phyloP scores from a whole-genome alignment of 2,329 filamentous ascomycete species.

The Neurospora crassa region DNA sequence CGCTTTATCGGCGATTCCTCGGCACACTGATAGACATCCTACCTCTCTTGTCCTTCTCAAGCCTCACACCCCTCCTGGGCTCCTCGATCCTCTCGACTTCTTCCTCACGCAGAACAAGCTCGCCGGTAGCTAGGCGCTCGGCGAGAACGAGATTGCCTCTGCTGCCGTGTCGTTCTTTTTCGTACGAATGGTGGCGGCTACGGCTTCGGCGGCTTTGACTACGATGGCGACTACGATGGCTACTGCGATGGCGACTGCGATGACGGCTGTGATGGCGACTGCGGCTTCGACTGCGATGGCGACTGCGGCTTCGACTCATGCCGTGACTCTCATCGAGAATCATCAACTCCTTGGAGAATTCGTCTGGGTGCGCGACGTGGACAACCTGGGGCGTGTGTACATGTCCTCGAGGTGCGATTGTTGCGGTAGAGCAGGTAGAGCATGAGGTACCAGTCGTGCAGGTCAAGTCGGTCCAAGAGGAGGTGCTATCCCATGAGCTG shows the following conservation, averaged over 20 bases:
- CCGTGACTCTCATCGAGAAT: background rate
- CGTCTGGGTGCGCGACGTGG: conserved; percentile 28
- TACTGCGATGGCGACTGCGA: conserved; percentile 22
- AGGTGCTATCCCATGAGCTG: conserved; percentile 18
- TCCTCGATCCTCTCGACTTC: conserved; percentile 46
- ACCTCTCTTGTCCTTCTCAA: conserved; percentile 93
- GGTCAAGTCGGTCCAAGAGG: conserved; percentile 25
- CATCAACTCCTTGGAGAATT: conserved; percentile 19
- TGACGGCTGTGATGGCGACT: conserved; percentile 12
- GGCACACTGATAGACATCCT: conserved; percentile 81
- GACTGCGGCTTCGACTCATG: conserved; percentile 24
- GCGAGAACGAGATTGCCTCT: conserved; percentile 46
- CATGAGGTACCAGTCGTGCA: conserved; percentile 16
- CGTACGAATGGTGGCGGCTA: conserved; percentile 16
- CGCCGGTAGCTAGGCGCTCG: conserved; percentile 49
- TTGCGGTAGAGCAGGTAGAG: conserved; percentile 21
- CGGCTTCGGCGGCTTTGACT: conserved; percentile 27
- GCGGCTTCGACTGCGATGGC: conserved; percentile 9
- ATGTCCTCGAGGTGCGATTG: conserved; percentile 20
- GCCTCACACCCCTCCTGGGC: conserved; percentile 49
- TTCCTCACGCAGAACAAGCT: conserved; percentile 55
- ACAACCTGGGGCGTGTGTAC: conserved; percentile 27
- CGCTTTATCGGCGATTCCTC: conserved; percentile 49
- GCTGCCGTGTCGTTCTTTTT: conserved; percentile 26
- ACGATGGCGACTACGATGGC: conserved; percentile 26